phyloP scores from a whole-genome alignment of 495 filamentous ascomycete genomes.

The Eremomyces bilateralis region DNA sequence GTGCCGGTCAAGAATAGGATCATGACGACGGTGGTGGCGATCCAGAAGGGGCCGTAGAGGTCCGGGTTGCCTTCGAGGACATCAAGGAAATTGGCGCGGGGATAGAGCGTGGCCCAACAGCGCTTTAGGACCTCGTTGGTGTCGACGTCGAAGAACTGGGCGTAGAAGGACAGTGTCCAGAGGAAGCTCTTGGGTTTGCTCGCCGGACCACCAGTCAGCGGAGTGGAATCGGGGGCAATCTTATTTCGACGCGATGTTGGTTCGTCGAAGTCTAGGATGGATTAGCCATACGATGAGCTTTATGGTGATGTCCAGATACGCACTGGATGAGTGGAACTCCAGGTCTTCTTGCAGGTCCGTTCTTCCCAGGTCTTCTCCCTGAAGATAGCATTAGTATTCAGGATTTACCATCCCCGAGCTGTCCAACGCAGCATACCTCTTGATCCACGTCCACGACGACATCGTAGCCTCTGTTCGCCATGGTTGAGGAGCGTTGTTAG shows the following conservation, averaged over 20 bases:
- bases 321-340: slow-evolving; percentile 90
- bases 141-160: slow-evolving; percentile 95
- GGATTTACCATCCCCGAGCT: too few relatives aligned
- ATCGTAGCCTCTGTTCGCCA: slow-evolving; percentile 81
- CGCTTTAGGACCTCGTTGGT: slow-evolving; percentile 67
- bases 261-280: slow-evolving; percentile 30
- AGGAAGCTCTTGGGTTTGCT: slow-evolving; percentile 58
- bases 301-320: slow-evolving; percentile 21
- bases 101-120: slow-evolving; percentile 67
- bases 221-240: too few relatives aligned
- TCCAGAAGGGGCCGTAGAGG: slow-evolving; percentile 92
- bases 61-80: slow-evolving; percentile 94
- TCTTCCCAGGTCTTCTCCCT: slow-evolving; percentile 96
- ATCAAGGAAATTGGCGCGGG: slow-evolving; percentile 83
- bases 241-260: slow-evolving; percentile 34
- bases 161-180: slow-evolving; percentile 84
- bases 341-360: slow-evolving; percentile 97
- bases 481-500: slow-evolving; percentile 18
- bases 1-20: slow-evolving; percentile 91
- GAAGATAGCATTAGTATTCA: too few relatives aligned
- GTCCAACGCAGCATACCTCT: slow-evolving; percentile 38
- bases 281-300: slow-evolving; percentile 8
- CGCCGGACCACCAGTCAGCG: slow-evolving; percentile 5
- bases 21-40: slow-evolving; percentile 89
- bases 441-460: slow-evolving; percentile 93